Base-by-base conservation (phyloP, 2,329 filamentous ascomycete species). In the Myrmaecium sp. region DNA sequence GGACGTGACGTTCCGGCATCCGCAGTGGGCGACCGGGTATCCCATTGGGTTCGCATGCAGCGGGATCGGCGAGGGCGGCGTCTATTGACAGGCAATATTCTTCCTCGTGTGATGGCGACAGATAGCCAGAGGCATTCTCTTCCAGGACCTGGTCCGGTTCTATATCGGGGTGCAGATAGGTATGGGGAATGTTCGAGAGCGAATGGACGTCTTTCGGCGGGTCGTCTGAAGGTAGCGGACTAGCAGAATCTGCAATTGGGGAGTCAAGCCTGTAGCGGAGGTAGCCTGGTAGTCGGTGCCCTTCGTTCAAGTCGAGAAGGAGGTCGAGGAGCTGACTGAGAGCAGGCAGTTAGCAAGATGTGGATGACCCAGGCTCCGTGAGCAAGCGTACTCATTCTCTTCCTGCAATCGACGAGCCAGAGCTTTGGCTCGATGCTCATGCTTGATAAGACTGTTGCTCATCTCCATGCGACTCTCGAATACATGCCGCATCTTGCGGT, bases 291-390 rank as follows among this genome's bases (percentile, higher is more conserved):
- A 95, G 72, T 47, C 89, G 79, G 12, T 75, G 62, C 22, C 72
- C 78, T 27, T 79, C 72, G 55, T 98, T 98, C 55, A 94, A 67
- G 44, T 94, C 84, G 34, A 92, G 64, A 17, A 95, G 69, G 7
- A 94, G 58, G 41, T 95, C 86, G 28, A 94, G 69, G 17, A 95
- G 58, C 50, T 84, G 83, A 51, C 84, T 94, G 41, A 23, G 41
- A 7, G 26, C 17, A 14, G 11, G 17, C 5, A 12, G 27, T 38
- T 20, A 42, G 14, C 44, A 31, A 21, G 25, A 23, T 26, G 21
- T 14, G 17, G 12, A 19, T 5, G 13, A 16, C 9, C 21, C n/a
- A 11, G 36, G 37, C 26, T 18, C 12, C 27, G 32, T 33, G 31
- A n/a, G 40, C 35, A 15, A 18, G 53, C 74, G 43, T 65, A 93